Evolutionary conservation across 331 rosid species (phyloP).

Genomic region (Rhamnella rubrinervis): DNA sequence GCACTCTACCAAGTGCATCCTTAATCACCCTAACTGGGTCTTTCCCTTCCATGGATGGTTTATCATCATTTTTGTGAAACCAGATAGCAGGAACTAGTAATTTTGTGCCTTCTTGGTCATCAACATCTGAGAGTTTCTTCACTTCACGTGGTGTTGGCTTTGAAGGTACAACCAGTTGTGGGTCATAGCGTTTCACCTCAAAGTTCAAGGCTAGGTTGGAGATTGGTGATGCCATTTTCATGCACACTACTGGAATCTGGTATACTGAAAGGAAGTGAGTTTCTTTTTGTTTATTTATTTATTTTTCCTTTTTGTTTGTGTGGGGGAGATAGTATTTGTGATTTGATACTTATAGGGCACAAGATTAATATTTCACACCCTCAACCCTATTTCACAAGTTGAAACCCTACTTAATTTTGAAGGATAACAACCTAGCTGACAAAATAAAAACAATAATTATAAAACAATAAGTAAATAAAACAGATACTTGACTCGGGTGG

Average conservation of each 20-base stretch:
- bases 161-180: slow-evolving; percentile 19
- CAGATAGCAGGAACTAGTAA: slow-evolving; percentile 22
- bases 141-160: slow-evolving; percentile 28
- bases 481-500: no score
- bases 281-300: no score
- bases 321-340: no score
- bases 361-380: background rate
- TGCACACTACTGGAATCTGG: no score
- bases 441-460: no score
- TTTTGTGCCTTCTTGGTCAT: slow-evolving; percentile 25
- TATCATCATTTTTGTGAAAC: background rate
- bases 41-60: background rate
- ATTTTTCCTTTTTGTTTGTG: no score
- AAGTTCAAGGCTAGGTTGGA: background rate
- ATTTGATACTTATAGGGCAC: background rate
- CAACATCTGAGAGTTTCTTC: slow-evolving; percentile 37
- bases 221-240: no score
- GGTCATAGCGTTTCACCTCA: slow-evolving; percentile 3
- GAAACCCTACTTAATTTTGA: no score
- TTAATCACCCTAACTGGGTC: slow-evolving; percentile 8
- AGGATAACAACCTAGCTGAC: no score
- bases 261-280: no score
- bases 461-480: no score
- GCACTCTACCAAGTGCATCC: slow-evolving; percentile 21
- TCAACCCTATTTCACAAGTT: no score